These are phyloP conservation scores for Elsinoe batatas DNA, from an alignment of 2,329 filamentous ascomycete species.

Conservation along the genomic window DNA sequence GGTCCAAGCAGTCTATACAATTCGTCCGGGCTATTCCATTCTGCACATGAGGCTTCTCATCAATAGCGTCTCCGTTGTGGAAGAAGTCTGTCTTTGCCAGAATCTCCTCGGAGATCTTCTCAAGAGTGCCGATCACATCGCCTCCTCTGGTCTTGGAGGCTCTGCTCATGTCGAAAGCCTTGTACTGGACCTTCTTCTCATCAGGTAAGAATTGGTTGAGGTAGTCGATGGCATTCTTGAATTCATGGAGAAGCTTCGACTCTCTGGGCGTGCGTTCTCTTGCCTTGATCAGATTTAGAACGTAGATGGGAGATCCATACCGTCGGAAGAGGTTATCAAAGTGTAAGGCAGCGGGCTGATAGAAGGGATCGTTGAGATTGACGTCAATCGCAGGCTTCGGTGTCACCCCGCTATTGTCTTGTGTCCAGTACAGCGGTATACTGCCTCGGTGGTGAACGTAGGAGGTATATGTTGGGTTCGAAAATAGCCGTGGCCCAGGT, in stretches of 20 bases:
- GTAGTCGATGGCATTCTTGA: conserved; percentile 77
- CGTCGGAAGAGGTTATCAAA: conserved; percentile 91
- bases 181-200: conserved; percentile 80
- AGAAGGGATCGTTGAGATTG: conserved; percentile 93
- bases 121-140: conserved; percentile 87
- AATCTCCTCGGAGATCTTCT: conserved; percentile 80
- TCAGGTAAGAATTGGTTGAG: conserved; percentile 86
- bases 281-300: conserved; percentile 77
- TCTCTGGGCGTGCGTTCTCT: conserved; percentile 82
- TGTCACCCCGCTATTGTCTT: conserved; percentile 88
- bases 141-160: conserved; percentile 84
- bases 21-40: conserved; percentile 93
- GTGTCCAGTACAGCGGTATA: conserved; percentile 94
- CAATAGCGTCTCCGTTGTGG: conserved; percentile 70
- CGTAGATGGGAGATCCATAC: conserved; percentile 87
- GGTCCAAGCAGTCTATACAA: conserved; percentile 94
- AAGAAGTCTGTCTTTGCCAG: conserved; percentile 85
- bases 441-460: conserved; percentile 96
- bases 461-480: conserved; percentile 86
- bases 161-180: conserved; percentile 96
- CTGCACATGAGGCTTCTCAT: conserved; percentile 60
- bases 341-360: conserved; percentile 81
- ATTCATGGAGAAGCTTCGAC: conserved; percentile 81
- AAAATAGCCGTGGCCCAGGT: conserved; percentile 73
- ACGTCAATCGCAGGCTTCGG: conserved; percentile 95